Percentiles rank a stretch among this genome's conserved stretches.
Evolutionary conservation across 225 moss, liverwort and hornwort species (phyloP).

Genomic region (Bryoerythrophyllum caledonicum): DNA sequence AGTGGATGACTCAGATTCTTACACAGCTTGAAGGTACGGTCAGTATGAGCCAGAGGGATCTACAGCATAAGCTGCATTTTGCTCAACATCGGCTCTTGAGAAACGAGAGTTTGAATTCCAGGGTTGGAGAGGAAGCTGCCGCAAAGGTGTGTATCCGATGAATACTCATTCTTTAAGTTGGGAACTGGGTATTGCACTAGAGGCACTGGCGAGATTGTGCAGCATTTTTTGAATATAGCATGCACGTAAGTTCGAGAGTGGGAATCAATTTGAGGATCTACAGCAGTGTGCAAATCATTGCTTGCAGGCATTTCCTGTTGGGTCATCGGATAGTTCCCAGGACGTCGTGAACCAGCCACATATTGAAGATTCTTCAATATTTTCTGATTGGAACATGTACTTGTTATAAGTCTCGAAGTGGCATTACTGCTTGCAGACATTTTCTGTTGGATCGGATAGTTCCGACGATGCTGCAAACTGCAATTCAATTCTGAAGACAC

Average conservation of each 20-base stretch:
- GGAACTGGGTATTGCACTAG: neutral
- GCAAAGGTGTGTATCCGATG: constrained; percentile 14
- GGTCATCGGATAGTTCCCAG: constrained; percentile 14
- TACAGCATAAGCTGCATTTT: constrained; percentile 35
- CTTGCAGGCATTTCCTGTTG: constrained; percentile 15
- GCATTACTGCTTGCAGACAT: constrained; percentile 28
- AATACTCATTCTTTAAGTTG: neutral
- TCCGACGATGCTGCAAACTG: neutral
- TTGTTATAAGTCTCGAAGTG: constrained; percentile 19
- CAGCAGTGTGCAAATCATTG: neutral
- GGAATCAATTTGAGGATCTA: neutral
- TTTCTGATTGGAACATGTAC: constrained; percentile 20
- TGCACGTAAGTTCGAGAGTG: neutral
- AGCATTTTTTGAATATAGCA: constrained; percentile 7
- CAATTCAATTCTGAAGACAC: constrained; percentile 27
- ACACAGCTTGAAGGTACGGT: constrained; percentile 42
- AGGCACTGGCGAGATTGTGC: neutral
- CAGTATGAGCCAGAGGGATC: constrained; percentile 35
- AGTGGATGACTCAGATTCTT: constrained; percentile 42
- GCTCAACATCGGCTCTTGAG: constrained; percentile 32
- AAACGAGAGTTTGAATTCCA: constrained; percentile 11
- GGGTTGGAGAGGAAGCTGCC: constrained; percentile 6
- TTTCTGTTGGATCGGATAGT: constrained; percentile 3
- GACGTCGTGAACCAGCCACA: constrained; percentile 7
- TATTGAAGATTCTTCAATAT: neutral